These are phyloP conservation scores for Aspergillus coremiiformis DNA, from an alignment of 495 filamentous ascomycete species.

Conservation along the genomic window DNA sequence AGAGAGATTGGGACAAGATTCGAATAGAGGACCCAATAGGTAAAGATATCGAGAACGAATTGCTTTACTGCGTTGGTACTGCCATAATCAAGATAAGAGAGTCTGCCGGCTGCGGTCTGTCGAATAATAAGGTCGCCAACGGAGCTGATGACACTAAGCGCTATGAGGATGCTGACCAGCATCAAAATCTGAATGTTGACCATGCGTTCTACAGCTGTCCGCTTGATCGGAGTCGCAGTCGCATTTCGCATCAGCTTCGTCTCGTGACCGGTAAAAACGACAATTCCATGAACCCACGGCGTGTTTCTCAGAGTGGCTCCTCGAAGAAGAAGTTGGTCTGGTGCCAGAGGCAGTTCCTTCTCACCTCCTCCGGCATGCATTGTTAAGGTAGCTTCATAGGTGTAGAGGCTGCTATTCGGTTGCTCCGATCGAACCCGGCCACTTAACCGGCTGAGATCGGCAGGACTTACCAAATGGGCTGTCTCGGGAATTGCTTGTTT, in stretches of 20 bases:
- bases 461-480: constrained; percentile 73
- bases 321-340: constrained; percentile 80
- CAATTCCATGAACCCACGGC: constrained; percentile 93
- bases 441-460: constrained; percentile 76
- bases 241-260: constrained; percentile 99
- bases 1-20: constrained; percentile 94
- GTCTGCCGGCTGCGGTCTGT: constrained; percentile 45
- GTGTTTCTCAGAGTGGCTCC: constrained; percentile 95
- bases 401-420: constrained; percentile 97
- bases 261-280: constrained; percentile 97
- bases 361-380: constrained; percentile 91
- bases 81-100: constrained; percentile 66
- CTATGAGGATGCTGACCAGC: constrained; percentile 75
- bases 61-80: constrained; percentile 56
- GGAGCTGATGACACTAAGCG: constrained; percentile 79
- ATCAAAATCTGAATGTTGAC: constrained; percentile 91
- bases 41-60: constrained; percentile 92
- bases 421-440: constrained; percentile 90
- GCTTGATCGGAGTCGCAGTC: constrained; percentile 94
- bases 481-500: constrained; percentile 98
- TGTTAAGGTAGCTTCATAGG: constrained; percentile 93
- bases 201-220: constrained; percentile 86
- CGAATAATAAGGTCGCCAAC: constrained; percentile 83
- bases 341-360: constrained; percentile 78
- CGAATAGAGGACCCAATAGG: constrained; percentile 98